Base-by-base conservation (phyloP, 441 rosid species). In the Iberis amara region DNA sequence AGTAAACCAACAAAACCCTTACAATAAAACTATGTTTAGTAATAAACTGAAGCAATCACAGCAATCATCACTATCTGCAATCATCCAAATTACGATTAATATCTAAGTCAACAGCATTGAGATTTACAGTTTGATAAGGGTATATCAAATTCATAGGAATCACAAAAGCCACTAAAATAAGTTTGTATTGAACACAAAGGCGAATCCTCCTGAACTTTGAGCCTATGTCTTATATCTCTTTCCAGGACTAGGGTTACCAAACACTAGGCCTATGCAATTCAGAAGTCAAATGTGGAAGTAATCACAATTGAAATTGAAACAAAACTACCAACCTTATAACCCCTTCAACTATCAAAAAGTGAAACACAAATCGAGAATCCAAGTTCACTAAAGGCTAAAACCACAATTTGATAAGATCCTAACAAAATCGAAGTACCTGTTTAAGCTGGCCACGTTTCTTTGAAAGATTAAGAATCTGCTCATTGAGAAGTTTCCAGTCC, bases 381-480 rank as follows among this genome's bases (percentile, higher is more conserved):
- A 62, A 9, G 27, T 44, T 64, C 23, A 4, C 9, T 10, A 50
- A 15, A 21, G 52, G 11, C 30, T 57, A 18, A 64, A 21, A 18
- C 47, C 6, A 56, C 24, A 21, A 47, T 32, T 6, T 24, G 15
- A 45, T 21, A 30, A 18, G 36, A 47, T 39, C 3, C 42, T 9
- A 33, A 11, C 2, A 11, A 7, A 50, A 38, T 12, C 36, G 0
- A 14, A 47, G 41, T 37, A 91, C 98, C 95, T 91, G 96, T 72
- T 89, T 89, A 15, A 89, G 95, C 66, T 86, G 95, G 9, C 95
- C 97, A 5, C 97, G 90, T 52, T 85, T 85, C 66, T 89, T 89
- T 11, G 95, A 83, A 18, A 89, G 59, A 48, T 82, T 72, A 36
- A 79, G 41, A 69, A 89, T 89, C 75, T 89, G 95, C 63, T 89